Conservation (phyloP, 768 basidiomycete species). For the Tylopilus sp. region DNA sequence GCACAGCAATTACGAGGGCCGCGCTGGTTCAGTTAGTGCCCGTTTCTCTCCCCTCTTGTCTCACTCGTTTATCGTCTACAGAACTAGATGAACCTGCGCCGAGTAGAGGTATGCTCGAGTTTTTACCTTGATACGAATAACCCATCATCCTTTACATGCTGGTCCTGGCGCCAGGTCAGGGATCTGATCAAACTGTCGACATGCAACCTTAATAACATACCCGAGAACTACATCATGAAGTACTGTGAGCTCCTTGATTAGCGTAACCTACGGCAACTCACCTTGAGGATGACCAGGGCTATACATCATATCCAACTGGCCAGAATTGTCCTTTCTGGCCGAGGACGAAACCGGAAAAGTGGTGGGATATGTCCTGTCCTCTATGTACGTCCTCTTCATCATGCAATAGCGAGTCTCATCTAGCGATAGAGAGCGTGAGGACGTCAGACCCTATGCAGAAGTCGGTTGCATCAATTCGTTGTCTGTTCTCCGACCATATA, state of each 20-base stretch:
- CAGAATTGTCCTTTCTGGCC: slow-evolving; percentile 51
- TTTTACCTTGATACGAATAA: background rate
- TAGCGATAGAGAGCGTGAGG: slow-evolving; percentile 23
- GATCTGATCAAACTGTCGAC: slow-evolving; percentile 49
- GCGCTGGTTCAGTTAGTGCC: background rate
- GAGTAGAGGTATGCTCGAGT: slow-evolving; percentile 22
- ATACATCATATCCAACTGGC: slow-evolving; percentile 48
- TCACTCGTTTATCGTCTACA: background rate
- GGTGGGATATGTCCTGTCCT: slow-evolving; percentile 54
- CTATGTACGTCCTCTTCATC: slow-evolving; percentile 38
- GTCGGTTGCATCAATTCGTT: slow-evolving; percentile 31
- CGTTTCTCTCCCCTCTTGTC: background rate
- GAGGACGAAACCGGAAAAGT: slow-evolving; percentile 46
- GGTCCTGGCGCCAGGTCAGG: slow-evolving; percentile 32
- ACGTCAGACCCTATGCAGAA: slow-evolving; percentile 1
- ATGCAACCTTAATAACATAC: slow-evolving; percentile 51
- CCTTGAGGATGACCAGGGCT: slow-evolving; percentile 34
- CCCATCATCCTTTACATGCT: background rate
- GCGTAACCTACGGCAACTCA: background rate
- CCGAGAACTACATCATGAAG: slow-evolving; percentile 43
- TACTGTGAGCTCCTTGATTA: slow-evolving; percentile 24
- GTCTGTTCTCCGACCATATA: slow-evolving; percentile 26
- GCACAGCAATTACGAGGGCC: background rate
- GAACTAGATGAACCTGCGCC: slow-evolving; percentile 28
- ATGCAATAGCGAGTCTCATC: slow-evolving; percentile 5